Percentiles rank a stretch among this genome's conserved stretches.
phyloP scores from a whole-genome alignment of 768 basidiomycete species.

The Termitomyces bulborhizus region DNA sequence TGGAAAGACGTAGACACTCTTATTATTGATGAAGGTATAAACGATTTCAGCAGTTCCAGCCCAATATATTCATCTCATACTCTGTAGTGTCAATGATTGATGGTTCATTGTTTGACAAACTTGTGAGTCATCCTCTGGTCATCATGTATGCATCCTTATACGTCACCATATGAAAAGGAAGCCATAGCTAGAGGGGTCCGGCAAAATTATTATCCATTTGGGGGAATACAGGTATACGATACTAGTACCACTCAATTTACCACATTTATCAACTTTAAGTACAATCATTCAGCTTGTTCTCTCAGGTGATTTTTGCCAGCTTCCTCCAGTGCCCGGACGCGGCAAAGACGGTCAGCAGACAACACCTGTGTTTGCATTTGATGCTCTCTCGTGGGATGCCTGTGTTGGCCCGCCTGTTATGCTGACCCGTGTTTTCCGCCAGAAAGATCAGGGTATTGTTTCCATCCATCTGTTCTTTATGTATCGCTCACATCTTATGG shows the following conservation, averaged over 20 bases:
- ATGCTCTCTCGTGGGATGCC: constrained; percentile 61
- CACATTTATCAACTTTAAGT: no score
- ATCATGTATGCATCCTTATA: constrained; percentile 14
- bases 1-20: constrained; percentile 69
- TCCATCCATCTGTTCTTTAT: neutral
- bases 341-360: constrained; percentile 41
- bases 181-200: constrained; percentile 56
- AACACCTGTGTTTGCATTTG: constrained; percentile 66
- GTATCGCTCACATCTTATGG: neutral
- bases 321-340: constrained; percentile 70
- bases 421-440: constrained; percentile 77
- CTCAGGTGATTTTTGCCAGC: constrained; percentile 88
- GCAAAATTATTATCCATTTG: constrained; percentile 54
- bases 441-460: constrained; percentile 67
- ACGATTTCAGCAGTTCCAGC: neutral
- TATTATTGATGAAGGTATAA: constrained; percentile 77
- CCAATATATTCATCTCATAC: constrained; percentile 11
- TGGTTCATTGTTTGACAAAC: constrained; percentile 71
- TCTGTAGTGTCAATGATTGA: constrained; percentile 84
- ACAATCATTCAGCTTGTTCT: constrained; percentile 52
- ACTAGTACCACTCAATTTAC: no score
- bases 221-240: constrained; percentile 70
- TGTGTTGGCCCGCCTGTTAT: constrained; percentile 53
- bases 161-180: constrained; percentile 38
- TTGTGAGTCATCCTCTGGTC: constrained; percentile 33